These are phyloP conservation scores for Stephania japonica DNA, from an alignment of 164 flowering plant genomes.

Conservation along the genomic window DNA sequence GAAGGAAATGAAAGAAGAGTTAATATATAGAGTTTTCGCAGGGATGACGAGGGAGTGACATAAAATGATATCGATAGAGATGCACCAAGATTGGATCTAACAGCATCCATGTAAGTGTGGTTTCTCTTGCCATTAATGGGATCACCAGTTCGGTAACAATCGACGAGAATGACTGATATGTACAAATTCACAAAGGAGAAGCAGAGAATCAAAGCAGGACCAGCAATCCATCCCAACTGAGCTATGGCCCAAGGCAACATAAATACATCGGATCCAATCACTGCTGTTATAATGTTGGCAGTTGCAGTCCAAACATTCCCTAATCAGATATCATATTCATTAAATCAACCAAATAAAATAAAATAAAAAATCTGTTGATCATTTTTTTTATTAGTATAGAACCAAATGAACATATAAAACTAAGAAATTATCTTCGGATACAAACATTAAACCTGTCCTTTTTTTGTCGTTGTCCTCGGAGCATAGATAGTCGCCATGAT, in stretches of 20 bases:
- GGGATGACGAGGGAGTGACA: neutral
- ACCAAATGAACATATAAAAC: too few relatives aligned
- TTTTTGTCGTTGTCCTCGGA: too few relatives aligned
- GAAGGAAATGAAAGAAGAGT: neutral
- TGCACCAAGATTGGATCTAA: constrained; percentile 49
- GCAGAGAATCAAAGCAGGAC: constrained; percentile 44
- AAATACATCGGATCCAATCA: constrained; percentile 61
- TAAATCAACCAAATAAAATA: too few relatives aligned
- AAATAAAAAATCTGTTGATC: too few relatives aligned
- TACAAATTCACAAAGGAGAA: constrained; percentile 46
- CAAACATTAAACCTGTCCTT: too few relatives aligned
- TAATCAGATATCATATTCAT: constrained; percentile 2
- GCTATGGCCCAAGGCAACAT: constrained; percentile 58
- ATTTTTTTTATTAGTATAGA: too few relatives aligned
- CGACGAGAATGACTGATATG: constrained; percentile 41
- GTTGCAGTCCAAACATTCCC: constrained; percentile 57
- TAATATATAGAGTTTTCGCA: too few relatives aligned
- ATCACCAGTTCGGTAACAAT: constrained; percentile 51
- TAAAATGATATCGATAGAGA: neutral
- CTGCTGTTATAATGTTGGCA: constrained; percentile 61
- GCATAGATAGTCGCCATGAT: too few relatives aligned
- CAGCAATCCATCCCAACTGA: constrained; percentile 68
- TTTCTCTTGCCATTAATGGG: constrained; percentile 47
- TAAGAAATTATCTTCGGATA: too few relatives aligned
- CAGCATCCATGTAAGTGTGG: constrained; percentile 57